Conservation (phyloP, 2,329 filamentous ascomycete genomes). For the Huntiella decipiens region DNA sequence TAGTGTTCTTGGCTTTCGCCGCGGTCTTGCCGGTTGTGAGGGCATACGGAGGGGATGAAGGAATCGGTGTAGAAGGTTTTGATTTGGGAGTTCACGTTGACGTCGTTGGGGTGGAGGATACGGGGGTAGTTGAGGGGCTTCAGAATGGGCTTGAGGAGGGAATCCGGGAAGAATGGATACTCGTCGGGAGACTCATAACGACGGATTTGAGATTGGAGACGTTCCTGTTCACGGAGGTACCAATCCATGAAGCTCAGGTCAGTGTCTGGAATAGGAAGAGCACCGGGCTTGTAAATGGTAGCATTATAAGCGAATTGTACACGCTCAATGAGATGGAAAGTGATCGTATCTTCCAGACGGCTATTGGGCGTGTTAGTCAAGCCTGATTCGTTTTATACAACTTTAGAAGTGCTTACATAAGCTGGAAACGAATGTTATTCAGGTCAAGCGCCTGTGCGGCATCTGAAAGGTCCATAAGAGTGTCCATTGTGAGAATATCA, state of each 20-base stretch:
- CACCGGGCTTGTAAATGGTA: slow-evolving; percentile 67
- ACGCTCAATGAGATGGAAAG: slow-evolving; percentile 88
- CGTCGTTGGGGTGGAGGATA: slow-evolving; percentile 72
- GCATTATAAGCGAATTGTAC: slow-evolving; percentile 91
- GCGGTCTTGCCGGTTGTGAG: slow-evolving; percentile 56
- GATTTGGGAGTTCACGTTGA: slow-evolving; percentile 78
- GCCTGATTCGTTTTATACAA: background rate
- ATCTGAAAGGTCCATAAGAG: slow-evolving; percentile 74
- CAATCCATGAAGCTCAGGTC: slow-evolving; percentile 79
- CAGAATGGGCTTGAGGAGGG: slow-evolving; percentile 64
- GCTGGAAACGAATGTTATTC: slow-evolving; percentile 75
- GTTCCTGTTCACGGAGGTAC: slow-evolving; percentile 79
- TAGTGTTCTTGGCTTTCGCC: slow-evolving; percentile 88
- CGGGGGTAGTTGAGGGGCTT: slow-evolving; percentile 71
- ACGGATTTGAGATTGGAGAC: slow-evolving; percentile 76
- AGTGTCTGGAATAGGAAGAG: slow-evolving; percentile 56
- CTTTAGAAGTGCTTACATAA: slow-evolving; percentile 45
- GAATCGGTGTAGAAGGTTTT: slow-evolving; percentile 67
- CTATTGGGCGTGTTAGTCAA: slow-evolving; percentile 28
- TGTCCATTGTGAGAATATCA: slow-evolving; percentile 47
- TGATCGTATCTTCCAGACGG: slow-evolving; percentile 92
- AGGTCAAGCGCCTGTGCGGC: slow-evolving; percentile 73
- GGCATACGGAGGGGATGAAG: slow-evolving; percentile 70
- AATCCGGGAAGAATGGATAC: slow-evolving; percentile 85
- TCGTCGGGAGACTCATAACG: slow-evolving; percentile 94